Conservation (phyloP, 495 filamentous ascomycete genomes). For the Pyronema omphalodes region DNA sequence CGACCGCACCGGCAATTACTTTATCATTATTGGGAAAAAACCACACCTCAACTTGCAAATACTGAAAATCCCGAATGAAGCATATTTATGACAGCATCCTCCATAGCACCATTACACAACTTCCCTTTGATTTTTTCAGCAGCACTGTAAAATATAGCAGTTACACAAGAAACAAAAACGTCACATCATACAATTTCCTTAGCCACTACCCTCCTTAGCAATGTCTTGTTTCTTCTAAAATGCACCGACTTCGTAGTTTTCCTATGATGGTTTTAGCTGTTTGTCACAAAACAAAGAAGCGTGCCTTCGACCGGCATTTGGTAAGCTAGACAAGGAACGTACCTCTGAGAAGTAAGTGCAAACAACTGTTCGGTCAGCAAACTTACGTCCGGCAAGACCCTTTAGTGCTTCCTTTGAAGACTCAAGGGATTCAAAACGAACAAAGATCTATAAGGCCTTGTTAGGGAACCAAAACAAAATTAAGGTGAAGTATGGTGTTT, state of each 20-base stretch:
- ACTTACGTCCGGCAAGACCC: slow-evolving; percentile 80
- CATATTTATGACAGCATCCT: too few species aligned
- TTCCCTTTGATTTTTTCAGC: too few species aligned
- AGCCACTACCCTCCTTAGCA: too few species aligned
- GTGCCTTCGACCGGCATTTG: too few species aligned
- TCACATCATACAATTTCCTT: too few species aligned
- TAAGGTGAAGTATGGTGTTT: neutral
- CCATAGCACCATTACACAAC: too few species aligned
- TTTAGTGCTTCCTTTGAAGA: slow-evolving; percentile 67
- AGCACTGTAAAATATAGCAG: too few species aligned
- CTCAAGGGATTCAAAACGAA: slow-evolving; percentile 72
- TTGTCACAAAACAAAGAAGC: neutral
- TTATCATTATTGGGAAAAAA: too few species aligned
- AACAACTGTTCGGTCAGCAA: slow-evolving; percentile 87
- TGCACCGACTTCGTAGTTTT: slow-evolving; percentile 24
- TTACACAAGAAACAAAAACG: too few species aligned
- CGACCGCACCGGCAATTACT: too few species aligned
- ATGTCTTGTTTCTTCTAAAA: slow-evolving; percentile 8
- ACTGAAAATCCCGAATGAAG: too few species aligned
- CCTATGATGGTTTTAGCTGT: slow-evolving; percentile 4
- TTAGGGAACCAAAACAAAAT: neutral
- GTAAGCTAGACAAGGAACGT: neutral
- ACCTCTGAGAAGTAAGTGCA: slow-evolving; percentile 90
- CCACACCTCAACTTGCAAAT: too few species aligned
- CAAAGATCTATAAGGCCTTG: slow-evolving; percentile 41